Base-by-base conservation (phyloP, 305 asterid species). In the Striga hermonthica region DNA sequence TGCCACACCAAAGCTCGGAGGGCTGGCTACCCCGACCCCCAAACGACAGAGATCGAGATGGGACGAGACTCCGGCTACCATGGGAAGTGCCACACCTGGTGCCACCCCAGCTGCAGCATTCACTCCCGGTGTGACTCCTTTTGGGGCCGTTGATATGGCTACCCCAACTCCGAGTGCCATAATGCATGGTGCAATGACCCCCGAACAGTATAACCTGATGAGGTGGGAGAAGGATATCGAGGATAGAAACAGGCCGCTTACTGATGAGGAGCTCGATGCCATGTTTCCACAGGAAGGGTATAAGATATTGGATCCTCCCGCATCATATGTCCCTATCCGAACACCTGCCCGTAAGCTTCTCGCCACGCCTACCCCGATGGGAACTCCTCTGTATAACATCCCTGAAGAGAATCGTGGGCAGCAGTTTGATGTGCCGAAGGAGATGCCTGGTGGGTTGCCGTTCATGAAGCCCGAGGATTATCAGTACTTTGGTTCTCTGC, bases 61-160 rank as follows among this genome's bases (percentile, higher is more conserved):
- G 98, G 98, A 91, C 65, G 98, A 91, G 76, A 91, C 98, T 43
- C 98, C 98, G 5, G 98, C 98, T 31, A 81, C 96, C 11, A 87
- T 92, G 87, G 96, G 96, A 15, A 91, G 98, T 77, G 97, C 90
- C 22, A 92, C 98, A 0, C 98, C 95, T 0, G 94, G 89, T 57
- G 89, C 98, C 57, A 92, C 98, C 7, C 97, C 98, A 28, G 82
- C 91, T 71, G 97, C 86, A 53, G 81, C 95, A 4, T 84, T 83
- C 72, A 92, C 98, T 4, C 97, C 96, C 0, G 98, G 98, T 55
- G 89, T 84, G 60, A 91, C 98, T 55, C 98, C 98, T 43, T 72
- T 86, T 65, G 98, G 98, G 12, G 96, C 83, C 22, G 77, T 70
- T 62, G 97, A 91, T 50, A 81, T 87, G 74, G 95, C 96, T 74